Evolutionary conservation across 495 filamentous ascomycete genomes (phyloP).

Genomic region (Penicillium salamii): DNA sequence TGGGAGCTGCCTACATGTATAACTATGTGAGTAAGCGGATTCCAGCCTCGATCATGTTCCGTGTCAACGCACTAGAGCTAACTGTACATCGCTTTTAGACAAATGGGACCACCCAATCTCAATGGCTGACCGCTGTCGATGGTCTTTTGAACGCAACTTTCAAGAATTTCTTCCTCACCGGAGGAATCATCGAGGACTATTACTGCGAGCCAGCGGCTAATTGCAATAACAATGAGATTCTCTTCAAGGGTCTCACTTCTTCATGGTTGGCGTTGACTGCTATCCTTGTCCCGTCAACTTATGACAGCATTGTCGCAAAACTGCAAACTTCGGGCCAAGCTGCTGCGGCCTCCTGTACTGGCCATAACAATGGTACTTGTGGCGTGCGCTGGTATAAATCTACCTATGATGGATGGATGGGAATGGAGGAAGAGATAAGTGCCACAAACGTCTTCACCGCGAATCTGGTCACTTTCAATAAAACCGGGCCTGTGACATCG

Average conservation of each 20-base stretch:
- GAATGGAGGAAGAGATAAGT: constrained; percentile 53
- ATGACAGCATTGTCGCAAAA: constrained; percentile 58
- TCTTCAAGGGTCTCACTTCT: constrained; percentile 81
- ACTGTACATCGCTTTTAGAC: constrained; percentile 2
- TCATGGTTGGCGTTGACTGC: constrained; percentile 75
- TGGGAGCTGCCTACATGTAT: constrained; percentile 71
- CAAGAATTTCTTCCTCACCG: constrained; percentile 47
- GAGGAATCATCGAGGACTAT: constrained; percentile 56
- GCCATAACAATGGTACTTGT: constrained; percentile 62
- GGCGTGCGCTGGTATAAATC: constrained; percentile 67
- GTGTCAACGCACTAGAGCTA: background rate
- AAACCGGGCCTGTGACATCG: constrained; percentile 22
- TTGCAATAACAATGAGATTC: constrained; percentile 70
- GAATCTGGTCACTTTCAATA: constrained; percentile 29
- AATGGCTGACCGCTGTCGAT: constrained; percentile 45
- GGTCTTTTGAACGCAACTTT: constrained; percentile 52
- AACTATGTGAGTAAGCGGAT: constrained; percentile 51
- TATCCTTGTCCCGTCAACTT: constrained; percentile 63
- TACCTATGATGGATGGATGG: constrained; percentile 60
- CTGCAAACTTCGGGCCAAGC: constrained; percentile 64
- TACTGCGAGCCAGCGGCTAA: constrained; percentile 58
- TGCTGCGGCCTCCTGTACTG: constrained; percentile 66
- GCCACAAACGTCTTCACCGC: constrained; percentile 57
- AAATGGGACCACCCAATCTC: constrained; percentile 31
- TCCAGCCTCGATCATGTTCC: no score